Conservation (phyloP, 805 yeast genomes). For the Alloascoidea africana region DNA sequence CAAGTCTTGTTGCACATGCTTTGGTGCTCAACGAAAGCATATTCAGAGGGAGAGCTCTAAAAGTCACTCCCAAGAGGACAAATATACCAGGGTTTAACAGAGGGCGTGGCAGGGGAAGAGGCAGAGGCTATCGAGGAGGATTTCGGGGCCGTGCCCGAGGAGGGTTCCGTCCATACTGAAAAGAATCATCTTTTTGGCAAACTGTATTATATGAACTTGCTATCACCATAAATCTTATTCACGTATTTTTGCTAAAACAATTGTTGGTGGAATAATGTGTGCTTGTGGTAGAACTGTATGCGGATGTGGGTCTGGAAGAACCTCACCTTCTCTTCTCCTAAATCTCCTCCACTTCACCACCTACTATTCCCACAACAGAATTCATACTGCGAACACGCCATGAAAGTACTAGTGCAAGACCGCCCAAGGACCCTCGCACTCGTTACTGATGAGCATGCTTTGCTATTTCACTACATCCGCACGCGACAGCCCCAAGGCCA, state of each 20-base stretch:
- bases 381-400: slow-evolving; percentile 12
- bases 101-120: slow-evolving; percentile 31
- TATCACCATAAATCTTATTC: too few relatives aligned
- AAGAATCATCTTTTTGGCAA: too few relatives aligned
- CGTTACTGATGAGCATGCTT: slow-evolving; percentile 39
- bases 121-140: slow-evolving; percentile 21
- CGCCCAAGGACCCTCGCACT: slow-evolving; percentile 59
- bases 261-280: too few relatives aligned
- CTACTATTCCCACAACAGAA: too few relatives aligned
- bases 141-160: slow-evolving; percentile 23
- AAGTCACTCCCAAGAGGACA: slow-evolving; percentile 66
- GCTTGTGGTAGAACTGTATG: too few relatives aligned
- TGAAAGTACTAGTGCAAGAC: slow-evolving; percentile 50
- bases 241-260: too few relatives aligned
- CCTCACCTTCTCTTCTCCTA: too few relatives aligned
- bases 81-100: slow-evolving; percentile 58
- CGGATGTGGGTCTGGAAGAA: too few relatives aligned
- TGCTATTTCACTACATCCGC: slow-evolving; percentile 32
- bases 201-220: too few relatives aligned
- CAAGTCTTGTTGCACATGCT: slow-evolving; percentile 49
- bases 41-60: slow-evolving; percentile 56
- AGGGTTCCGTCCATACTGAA: slow-evolving; percentile 15
- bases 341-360: too few relatives aligned
- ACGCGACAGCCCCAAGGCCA: slow-evolving; percentile 4
- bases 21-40: slow-evolving; percentile 46